Base-by-base conservation (phyloP, 2,329 filamentous ascomycete genomes). In the Neonectria sp. region DNA sequence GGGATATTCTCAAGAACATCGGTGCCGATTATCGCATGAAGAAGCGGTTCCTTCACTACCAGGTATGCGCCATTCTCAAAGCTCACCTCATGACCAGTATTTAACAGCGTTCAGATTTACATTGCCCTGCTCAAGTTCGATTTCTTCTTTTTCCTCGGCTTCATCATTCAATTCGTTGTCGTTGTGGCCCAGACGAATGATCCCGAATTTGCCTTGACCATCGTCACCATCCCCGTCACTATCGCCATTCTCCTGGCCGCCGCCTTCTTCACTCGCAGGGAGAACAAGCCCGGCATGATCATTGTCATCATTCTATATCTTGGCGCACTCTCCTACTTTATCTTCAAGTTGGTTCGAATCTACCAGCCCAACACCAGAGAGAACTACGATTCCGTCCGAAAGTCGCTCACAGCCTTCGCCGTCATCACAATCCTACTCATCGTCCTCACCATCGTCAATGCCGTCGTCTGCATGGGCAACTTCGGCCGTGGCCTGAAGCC, bases 71-170 rank as follows among this genome's bases (percentile, higher is more conserved):
- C 9, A 17, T 37, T 2, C 7, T 40, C 9, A 31, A 56, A 11
- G 5, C 5, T 25, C 6, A 24, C 13, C 17, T 6, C 12, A 37
- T 31, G 9, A 9, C 15, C 53, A 11, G 25, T 7, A 12, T 46
- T 65, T 71, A 61, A 69, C 31, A 1, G 7, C 2, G 11, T 31
- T 6, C 69, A 97, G 95, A 95, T 99, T 80, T 99, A 98, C 82
- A 98, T 99, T 77, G 94, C 96, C 43, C 89, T 99, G 12, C 88
- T 99, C 72, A 99, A 99, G 82, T 99, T 99, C 81, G 96, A 99
- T 83, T 98, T 99, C 83, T 99, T 99, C 90, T 98, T 99, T 86
- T 99, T 99, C 87, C 90, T 99, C 57, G 96, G 95, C 61, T 99
- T 99, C 81, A 98, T 96, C 7, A 94, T 99, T 53, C 96, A 99